Evolutionary conservation across 257 asterid species (phyloP).

Genomic region (Thymus quinquecostatus): DNA sequence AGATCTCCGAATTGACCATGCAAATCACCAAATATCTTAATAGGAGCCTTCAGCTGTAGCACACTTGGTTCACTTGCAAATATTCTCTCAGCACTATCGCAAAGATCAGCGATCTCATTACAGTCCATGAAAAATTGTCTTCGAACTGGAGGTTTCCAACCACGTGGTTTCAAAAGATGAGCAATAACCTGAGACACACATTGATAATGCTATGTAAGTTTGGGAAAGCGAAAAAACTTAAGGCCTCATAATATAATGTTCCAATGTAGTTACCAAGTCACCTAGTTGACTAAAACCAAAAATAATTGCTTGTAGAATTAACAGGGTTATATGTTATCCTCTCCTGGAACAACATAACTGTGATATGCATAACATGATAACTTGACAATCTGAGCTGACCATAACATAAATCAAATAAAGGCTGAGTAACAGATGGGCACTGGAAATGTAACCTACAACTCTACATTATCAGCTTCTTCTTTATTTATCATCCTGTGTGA

Average conservation of each 20-base stretch:
- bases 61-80: constrained; percentile 94
- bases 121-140: constrained; percentile 97
- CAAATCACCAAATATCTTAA: constrained; percentile 96
- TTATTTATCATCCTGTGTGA: constrained; percentile 11
- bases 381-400: constrained; percentile 6
- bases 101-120: constrained; percentile 96
- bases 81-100: constrained; percentile 95
- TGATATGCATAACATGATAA: constrained; percentile 1
- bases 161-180: constrained; percentile 94
- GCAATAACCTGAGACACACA: constrained; percentile 68
- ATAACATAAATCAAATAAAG: constrained; percentile 15
- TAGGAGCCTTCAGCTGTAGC: constrained; percentile 92
- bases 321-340: constrained; percentile 6
- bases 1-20: constrained; percentile 99
- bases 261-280: neutral
- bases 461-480: constrained; percentile 6
- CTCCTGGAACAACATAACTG: constrained; percentile 25
- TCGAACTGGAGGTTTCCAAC: constrained; percentile 98
- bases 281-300: constrained; percentile 8
- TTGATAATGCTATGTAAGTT: constrained; percentile 14
- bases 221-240: neutral
- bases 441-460: constrained; percentile 24
- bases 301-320: neutral
- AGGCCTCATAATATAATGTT: neutral
- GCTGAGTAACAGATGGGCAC: constrained; percentile 19